A percentile compares a stretch with the other conserved stretches of the same genome.
Evolutionary conservation across 495 filamentous ascomycete species (phyloP).

Genomic region (Patellaria atrata): DNA sequence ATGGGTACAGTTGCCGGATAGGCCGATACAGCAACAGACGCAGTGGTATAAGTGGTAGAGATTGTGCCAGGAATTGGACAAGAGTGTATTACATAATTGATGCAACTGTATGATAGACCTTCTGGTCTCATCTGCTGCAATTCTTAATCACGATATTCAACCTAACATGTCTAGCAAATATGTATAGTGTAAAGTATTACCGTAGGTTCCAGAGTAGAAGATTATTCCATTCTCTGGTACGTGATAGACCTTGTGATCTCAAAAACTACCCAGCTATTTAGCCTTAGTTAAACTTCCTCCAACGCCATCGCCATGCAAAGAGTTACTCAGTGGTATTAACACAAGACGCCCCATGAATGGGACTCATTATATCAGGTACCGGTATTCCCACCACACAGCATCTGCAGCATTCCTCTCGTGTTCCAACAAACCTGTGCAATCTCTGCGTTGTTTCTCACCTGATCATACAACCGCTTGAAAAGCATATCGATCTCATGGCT

Average conservation of each 20-base stretch:
- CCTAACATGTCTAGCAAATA: too few species aligned
- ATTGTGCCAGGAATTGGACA: neutral
- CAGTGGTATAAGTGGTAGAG: conserved; percentile 79
- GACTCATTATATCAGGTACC: too few species aligned
- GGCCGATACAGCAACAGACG: conserved; percentile 60
- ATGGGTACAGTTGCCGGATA: conserved; percentile 75
- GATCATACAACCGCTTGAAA: conserved; percentile 46
- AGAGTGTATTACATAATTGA: conserved; percentile 1
- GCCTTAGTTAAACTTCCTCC: too few species aligned
- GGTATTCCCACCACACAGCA: conserved; percentile 45
- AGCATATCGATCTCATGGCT: conserved; percentile 55
- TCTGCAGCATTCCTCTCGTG: conserved; percentile 73
- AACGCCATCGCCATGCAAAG: conserved; percentile 35
- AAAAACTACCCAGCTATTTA: too few species aligned
- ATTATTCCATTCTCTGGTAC: too few species aligned
- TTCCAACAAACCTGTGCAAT: conserved; percentile 62
- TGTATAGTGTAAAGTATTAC: too few species aligned
- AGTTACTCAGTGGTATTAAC: neutral
- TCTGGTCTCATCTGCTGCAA: too few species aligned
- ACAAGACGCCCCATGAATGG: too few species aligned
- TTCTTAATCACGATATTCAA: too few species aligned
- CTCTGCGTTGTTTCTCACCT: conserved; percentile 65
- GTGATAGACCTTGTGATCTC: too few species aligned
- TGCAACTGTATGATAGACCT: too few species aligned
- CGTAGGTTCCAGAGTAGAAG: too few species aligned